Percentiles rank a stretch among this genome's conserved stretches.
Conservation (phyloP, 2,329 filamentous ascomycete genomes). For the Microsporum ferrugineum region DNA sequence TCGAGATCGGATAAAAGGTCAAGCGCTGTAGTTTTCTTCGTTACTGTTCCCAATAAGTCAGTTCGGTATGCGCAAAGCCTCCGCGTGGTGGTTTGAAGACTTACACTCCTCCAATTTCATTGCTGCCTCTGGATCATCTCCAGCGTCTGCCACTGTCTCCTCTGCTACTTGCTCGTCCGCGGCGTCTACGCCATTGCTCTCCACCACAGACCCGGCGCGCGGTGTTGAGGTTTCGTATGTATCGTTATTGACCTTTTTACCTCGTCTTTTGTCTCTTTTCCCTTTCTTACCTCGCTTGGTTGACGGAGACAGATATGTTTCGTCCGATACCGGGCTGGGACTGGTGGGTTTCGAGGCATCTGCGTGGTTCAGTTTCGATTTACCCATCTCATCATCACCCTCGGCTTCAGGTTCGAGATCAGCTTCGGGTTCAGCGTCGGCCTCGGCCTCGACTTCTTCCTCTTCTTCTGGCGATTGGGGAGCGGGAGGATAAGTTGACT, state of each 20-base stretch:
- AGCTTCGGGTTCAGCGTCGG: conserved; percentile 16
- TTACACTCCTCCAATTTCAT: conserved; percentile 43
- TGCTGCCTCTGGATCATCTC: conserved; percentile 34
- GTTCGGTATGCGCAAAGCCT: not conserved
- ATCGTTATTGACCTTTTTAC: conserved; percentile 30
- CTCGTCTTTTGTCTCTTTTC: conserved; percentile 38
- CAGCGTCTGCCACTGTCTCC: conserved; percentile 36
- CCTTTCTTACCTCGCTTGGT: conserved; percentile 29
- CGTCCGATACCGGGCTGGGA: not conserved
- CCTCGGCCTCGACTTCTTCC: conserved; percentile 16
- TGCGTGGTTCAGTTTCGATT: not conserved
- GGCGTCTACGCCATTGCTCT: conserved; percentile 33
- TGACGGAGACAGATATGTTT: conserved; percentile 16
- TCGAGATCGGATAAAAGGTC: conserved; percentile 72
- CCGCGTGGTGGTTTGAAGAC: conserved; percentile 13
- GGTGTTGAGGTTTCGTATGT: conserved; percentile 25
- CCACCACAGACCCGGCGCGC: conserved; percentile 19
- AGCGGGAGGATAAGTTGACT: conserved; percentile 1
- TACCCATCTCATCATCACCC: conserved; percentile 21
- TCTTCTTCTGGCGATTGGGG: conserved; percentile 12
- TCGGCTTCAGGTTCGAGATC: not conserved
- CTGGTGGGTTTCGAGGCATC: not conserved
- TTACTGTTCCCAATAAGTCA: conserved; percentile 41
- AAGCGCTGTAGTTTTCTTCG: conserved; percentile 67
- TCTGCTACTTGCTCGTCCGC: conserved; percentile 39